These are phyloP conservation scores for Aspergillus fructus DNA, from an alignment of 2,329 filamentous ascomycete species.

Conservation along the genomic window DNA sequence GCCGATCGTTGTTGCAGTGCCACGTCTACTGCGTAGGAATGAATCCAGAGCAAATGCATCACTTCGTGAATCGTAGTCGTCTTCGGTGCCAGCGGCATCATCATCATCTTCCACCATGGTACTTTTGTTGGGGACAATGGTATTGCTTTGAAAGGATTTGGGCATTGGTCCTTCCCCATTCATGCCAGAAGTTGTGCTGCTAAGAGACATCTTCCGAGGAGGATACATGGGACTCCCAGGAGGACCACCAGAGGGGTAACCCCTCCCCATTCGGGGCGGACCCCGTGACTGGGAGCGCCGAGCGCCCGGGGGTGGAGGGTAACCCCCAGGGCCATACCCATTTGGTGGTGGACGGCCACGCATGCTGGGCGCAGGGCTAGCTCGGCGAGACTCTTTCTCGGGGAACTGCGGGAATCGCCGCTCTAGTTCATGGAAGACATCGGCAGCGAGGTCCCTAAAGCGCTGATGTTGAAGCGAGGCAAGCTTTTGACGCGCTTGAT, in stretches of 20 bases:
- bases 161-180: conserved; percentile 73
- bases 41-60: conserved; percentile 64
- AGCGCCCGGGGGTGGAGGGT: conserved; percentile 35
- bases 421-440: conserved; percentile 94
- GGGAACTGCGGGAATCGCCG: conserved; percentile 82
- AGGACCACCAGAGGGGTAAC: conserved; percentile 39
- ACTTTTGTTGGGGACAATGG: conserved; percentile 95
- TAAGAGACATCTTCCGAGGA: conserved; percentile 41
- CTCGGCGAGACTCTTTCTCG: conserved; percentile 64
- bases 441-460: conserved; percentile 88
- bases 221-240: conserved; percentile 39
- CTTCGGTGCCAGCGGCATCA: conserved; percentile 58
- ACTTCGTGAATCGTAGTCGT: conserved; percentile 58
- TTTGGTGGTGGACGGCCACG: conserved; percentile 66
- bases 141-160: conserved; percentile 92
- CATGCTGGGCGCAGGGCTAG: conserved; percentile 63
- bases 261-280: conserved; percentile 32
- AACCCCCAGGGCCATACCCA: conserved; percentile 33
- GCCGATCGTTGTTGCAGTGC: conserved; percentile 50
- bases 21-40: conserved; percentile 45
- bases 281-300: conserved; percentile 45
- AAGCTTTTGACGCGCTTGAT: conserved; percentile 94
- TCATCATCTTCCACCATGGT: conserved; percentile 97
- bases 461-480: conserved; percentile 82
- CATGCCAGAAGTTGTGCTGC: conserved; percentile 46